These are phyloP conservation scores for Aspergillus nomiae DNA, from an alignment of 2,329 filamentous ascomycete genomes.

Conservation along the genomic window DNA sequence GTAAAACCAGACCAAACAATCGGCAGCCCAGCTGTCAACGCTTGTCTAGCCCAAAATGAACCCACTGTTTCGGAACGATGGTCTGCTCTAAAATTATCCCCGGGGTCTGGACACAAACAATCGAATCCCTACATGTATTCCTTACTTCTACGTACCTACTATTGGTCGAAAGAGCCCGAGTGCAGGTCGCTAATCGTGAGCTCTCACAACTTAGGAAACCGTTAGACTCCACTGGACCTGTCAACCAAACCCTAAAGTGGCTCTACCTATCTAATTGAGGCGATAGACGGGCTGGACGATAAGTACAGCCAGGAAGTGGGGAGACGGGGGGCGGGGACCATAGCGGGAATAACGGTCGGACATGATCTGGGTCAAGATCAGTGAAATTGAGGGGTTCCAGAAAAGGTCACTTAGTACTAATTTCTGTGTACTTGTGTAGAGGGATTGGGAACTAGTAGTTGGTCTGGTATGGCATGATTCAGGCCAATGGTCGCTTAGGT, in stretches of 20 bases:
- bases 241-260: background rate
- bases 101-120: no score
- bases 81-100: background rate
- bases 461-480: background rate
- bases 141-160: background rate
- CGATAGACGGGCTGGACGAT: background rate
- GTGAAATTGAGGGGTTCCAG: background rate
- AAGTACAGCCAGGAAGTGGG: background rate
- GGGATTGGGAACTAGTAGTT: background rate
- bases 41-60: background rate
- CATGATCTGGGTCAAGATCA: constrained; percentile 1
- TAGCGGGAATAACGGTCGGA: background rate
- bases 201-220: background rate
- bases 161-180: background rate
- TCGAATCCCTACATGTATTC: background rate
- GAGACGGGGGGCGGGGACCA: background rate
- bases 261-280: background rate
- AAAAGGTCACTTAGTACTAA: background rate
- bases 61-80: background rate
- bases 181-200: background rate
- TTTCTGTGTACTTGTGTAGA: background rate
- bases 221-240: background rate
- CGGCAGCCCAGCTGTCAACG: background rate
- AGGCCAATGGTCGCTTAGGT: background rate
- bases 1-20: background rate